Evolutionary conservation across 2,329 filamentous ascomycete genomes (phyloP).

Genomic region (Diaporthe sp.): DNA sequence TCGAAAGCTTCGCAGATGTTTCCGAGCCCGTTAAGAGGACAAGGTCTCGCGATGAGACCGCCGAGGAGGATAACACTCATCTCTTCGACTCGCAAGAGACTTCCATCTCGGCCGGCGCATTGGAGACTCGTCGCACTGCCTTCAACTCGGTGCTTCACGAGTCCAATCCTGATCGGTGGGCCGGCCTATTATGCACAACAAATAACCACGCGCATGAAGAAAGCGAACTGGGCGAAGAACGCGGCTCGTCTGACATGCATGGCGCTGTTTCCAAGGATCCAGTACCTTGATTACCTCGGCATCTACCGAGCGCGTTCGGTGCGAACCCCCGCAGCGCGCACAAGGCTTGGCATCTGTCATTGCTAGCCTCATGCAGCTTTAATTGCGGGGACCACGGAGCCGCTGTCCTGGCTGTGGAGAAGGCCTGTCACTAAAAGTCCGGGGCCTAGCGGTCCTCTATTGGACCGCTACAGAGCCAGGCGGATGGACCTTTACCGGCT

Average conservation of each 20-base stretch:
- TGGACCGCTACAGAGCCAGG: not conserved
- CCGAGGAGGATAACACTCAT: conserved; percentile 23
- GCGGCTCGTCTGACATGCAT: not conserved
- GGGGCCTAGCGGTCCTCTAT: not conserved
- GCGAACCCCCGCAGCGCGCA: conserved; percentile 2
- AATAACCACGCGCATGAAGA: conserved; percentile 51
- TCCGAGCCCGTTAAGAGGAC: not conserved
- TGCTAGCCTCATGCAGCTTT: conserved; percentile 2
- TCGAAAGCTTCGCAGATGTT: not conserved
- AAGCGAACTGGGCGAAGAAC: conserved; percentile 45
- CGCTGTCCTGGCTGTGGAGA: not conserved
- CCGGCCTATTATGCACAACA: conserved; percentile 50
- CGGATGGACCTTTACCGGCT: not conserved
- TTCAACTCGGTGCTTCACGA: conserved; percentile 45
- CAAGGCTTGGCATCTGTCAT: conserved; percentile 13
- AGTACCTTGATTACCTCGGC: not conserved
- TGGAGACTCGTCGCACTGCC: conserved; percentile 44
- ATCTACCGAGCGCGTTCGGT: not conserved
- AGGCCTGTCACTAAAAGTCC: not conserved
- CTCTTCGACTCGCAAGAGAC: conserved; percentile 46
- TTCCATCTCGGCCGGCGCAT: conserved; percentile 40
- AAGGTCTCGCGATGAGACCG: not conserved
- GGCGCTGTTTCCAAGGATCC: not conserved
- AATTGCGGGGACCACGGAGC: conserved; percentile 7
- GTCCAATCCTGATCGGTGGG: conserved; percentile 35